Base-by-base conservation (phyloP, 225 moss, liverwort and hornwort genomes). In the Straminergon stramineum region DNA sequence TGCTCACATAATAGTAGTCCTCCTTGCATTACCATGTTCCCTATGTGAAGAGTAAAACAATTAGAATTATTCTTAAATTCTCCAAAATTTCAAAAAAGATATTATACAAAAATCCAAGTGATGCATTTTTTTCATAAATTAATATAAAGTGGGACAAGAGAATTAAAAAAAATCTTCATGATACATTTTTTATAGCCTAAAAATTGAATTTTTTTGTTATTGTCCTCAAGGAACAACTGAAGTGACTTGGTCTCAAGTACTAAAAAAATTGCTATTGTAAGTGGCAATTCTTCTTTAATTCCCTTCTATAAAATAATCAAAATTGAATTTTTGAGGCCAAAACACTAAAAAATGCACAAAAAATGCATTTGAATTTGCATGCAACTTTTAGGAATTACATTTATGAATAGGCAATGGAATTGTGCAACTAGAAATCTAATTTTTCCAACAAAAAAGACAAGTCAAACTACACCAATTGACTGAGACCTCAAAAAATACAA, bases 401-500 rank as follows among this genome's bases (percentile, higher is more conserved):
- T 65, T 32, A 1, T 32, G 2, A 8, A 65, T 65, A 31, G 6
- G 8, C 8, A 16, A 31, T 7, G 1, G 7, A 63, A 63, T 28
- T 63, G 28, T 63, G 14, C 14, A 26, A 2, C 3, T 16, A 73
- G 43, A 43, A 73, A 15, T 41, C 8, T 43, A 73, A 43, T 73
- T 43, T 9, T 1, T 2, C 10, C 3, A 0, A 0, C 3, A 5
- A 15, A 32, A 27, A 73, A 16, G 27, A 8, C 16, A 15, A 27
- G 5, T 45, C 28, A 41, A 74, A 28, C 0, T 43, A 0, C 2
- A 45, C 0, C 0, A 71, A 9, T 28, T 45, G 28, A 28, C 0
- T 1, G 3, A 45, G 45, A 10, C 5, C 1, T 45, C 9, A 28
- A 28, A 73, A 41, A 45, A 6, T 0, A 10, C 3, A 74, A 10